Conservation (phyloP, 2,329 filamentous ascomycete species). For the Aulographum hederae region DNA sequence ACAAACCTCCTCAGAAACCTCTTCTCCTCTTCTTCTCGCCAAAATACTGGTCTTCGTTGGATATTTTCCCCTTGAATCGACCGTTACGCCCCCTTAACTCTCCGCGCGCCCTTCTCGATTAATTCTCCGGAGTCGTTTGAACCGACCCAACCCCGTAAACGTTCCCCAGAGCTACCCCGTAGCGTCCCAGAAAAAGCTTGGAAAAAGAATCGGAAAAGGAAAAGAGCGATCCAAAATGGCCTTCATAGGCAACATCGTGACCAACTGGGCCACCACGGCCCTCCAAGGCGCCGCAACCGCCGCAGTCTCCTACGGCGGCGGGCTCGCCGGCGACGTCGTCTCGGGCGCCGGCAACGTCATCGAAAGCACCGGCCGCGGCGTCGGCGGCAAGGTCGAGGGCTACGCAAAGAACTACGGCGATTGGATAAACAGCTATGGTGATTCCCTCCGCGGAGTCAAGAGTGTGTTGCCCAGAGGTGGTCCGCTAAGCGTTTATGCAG, state of each 20-base stretch:
- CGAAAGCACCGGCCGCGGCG: background rate
- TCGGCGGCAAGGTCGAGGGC: background rate
- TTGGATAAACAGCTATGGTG: conserved; percentile 1
- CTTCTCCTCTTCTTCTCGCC: too few species aligned
- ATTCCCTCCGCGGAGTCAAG: background rate
- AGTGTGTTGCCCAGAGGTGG: background rate
- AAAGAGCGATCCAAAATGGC: background rate
- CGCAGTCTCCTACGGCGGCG: background rate
- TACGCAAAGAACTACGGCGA: background rate
- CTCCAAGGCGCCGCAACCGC: background rate
- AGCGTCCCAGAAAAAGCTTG: too few species aligned
- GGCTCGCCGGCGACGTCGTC: background rate
- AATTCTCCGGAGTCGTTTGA: too few species aligned
- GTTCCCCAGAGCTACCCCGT: too few species aligned
- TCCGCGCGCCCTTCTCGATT: too few species aligned
- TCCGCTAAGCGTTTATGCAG: background rate
- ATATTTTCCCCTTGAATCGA: too few species aligned
- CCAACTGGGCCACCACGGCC: background rate
- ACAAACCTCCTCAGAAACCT: too few species aligned
- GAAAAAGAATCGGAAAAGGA: background rate
- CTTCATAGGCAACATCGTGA: background rate
- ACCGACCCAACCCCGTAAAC: too few species aligned
- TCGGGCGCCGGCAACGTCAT: background rate
- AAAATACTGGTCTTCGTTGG: too few species aligned
- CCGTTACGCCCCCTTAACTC: too few species aligned